Percentiles rank a stretch among this genome's conserved stretches.
Conservation (phyloP, 208 protist species). For the Leptomonas seymouri region DNA sequence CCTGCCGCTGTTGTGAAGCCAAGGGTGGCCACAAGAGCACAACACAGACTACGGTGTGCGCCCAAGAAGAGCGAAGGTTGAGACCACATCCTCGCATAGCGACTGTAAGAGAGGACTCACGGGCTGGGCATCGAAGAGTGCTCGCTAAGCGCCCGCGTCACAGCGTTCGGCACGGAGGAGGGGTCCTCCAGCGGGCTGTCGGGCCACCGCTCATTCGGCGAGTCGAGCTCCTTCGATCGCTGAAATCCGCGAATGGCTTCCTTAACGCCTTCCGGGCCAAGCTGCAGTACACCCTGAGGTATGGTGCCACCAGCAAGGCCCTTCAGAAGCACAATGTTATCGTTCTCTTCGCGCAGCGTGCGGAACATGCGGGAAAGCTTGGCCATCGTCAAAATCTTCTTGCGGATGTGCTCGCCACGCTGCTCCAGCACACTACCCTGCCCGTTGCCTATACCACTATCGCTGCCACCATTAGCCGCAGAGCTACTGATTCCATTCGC, state of each 20-base stretch:
- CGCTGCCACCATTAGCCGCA: background rate
- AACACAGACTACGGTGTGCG: too few relatives aligned
- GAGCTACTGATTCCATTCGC: background rate
- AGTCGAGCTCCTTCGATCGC: slow-evolving; percentile 61
- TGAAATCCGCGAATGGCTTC: slow-evolving; percentile 65
- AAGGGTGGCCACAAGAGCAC: too few relatives aligned
- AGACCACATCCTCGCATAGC: background rate
- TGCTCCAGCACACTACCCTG: slow-evolving; percentile 27
- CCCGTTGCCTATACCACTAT: background rate
- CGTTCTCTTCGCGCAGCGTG: slow-evolving; percentile 50
- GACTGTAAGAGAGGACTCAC: background rate
- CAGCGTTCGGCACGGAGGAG: slow-evolving; percentile 17
- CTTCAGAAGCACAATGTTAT: slow-evolving; percentile 76
- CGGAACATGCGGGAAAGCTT: slow-evolving; percentile 61
- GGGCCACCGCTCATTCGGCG: slow-evolving; percentile 73
- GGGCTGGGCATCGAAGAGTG: slow-evolving; percentile 9
- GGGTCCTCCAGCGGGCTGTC: slow-evolving; percentile 23
- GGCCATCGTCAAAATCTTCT: slow-evolving; percentile 69
- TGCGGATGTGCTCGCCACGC: slow-evolving; percentile 45
- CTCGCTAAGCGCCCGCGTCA: slow-evolving; percentile 18
- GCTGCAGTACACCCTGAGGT: slow-evolving; percentile 63
- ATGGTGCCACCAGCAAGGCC: slow-evolving; percentile 59
- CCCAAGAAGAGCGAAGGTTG: background rate
- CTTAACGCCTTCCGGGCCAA: slow-evolving; percentile 56
- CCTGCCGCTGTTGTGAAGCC: too few relatives aligned